Percentiles rank a stretch among this genome's conserved stretches.
phyloP scores from a whole-genome alignment of 2,329 filamentous ascomycete genomes.

The Proliferodiscus dingleyae region DNA sequence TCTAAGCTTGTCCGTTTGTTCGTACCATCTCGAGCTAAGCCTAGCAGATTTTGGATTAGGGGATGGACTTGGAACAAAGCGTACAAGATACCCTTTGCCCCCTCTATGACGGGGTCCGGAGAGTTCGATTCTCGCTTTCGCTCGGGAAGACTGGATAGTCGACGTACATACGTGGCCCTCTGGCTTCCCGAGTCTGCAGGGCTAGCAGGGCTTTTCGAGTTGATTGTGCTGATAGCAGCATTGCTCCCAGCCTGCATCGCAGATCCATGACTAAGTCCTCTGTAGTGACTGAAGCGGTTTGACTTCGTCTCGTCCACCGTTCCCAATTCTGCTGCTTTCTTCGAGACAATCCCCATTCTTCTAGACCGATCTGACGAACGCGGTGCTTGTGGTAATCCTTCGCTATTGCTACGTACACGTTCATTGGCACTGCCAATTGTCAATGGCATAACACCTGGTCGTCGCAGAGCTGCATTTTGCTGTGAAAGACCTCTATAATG shows the following conservation, averaged over 20 bases:
- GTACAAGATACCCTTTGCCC: slow-evolving; percentile 62
- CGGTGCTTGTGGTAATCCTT: slow-evolving; percentile 49
- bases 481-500: slow-evolving; percentile 74
- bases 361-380: slow-evolving; percentile 50
- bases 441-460: slow-evolving; percentile 68
- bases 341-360: slow-evolving; percentile 61
- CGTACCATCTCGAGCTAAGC: slow-evolving; percentile 55
- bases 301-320: slow-evolving; percentile 58
- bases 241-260: slow-evolving; percentile 51
- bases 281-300: slow-evolving; percentile 62
- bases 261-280: slow-evolving; percentile 63
- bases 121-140: slow-evolving; percentile 57
- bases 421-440: slow-evolving; percentile 66
- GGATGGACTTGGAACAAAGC: slow-evolving; percentile 65
- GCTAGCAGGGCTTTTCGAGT: slow-evolving; percentile 48
- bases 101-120: slow-evolving; percentile 57
- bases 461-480: slow-evolving; percentile 56
- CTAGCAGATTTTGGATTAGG: slow-evolving; percentile 61
- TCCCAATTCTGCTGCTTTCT: slow-evolving; percentile 54
- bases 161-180: slow-evolving; percentile 56
- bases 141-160: slow-evolving; percentile 58
- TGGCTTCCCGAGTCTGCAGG: slow-evolving; percentile 53
- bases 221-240: slow-evolving; percentile 22
- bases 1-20: slow-evolving; percentile 60
- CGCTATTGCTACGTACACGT: slow-evolving; percentile 60